Evolutionary conservation across 495 filamentous ascomycete genomes (phyloP).

Genomic region (Hypoxylon fragiforme): DNA sequence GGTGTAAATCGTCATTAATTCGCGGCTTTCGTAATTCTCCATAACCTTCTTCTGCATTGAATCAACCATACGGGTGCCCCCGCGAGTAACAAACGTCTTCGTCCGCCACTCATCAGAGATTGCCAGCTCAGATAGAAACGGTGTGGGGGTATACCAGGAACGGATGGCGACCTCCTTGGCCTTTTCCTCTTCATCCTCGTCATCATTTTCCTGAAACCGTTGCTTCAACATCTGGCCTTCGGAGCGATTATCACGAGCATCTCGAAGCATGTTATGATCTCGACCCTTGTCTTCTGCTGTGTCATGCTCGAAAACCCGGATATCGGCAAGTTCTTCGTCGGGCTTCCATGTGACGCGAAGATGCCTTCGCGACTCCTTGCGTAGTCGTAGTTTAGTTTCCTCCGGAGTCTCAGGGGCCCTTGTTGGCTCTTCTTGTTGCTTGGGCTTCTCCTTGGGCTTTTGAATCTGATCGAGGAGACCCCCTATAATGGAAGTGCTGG

Average conservation of each 20-base stretch:
- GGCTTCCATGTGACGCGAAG: conserved; percentile 67
- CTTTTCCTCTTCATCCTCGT: conserved; percentile 55
- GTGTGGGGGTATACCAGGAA: conserved; percentile 39
- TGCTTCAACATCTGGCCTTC: conserved; percentile 83
- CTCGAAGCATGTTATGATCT: conserved; percentile 64
- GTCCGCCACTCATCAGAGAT: conserved; percentile 56
- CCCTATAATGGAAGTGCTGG: conserved; percentile 24
- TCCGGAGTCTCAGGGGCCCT: conserved; percentile 68
- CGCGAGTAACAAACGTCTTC: conserved; percentile 64
- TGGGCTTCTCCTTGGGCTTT: conserved; percentile 38
- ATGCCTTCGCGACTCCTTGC: conserved; percentile 76
- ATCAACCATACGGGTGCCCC: conserved; percentile 59
- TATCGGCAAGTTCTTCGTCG: conserved; percentile 69
- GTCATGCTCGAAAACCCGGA: conserved; percentile 76
- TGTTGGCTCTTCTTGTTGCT: conserved; percentile 55
- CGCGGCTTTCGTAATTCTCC: conserved; percentile 71
- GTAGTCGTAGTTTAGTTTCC: conserved; percentile 69
- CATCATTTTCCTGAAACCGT: conserved; percentile 63
- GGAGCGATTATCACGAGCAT: conserved; percentile 69
- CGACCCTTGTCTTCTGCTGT: conserved; percentile 75
- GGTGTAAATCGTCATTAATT: conserved; percentile 82
- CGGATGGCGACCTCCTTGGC: conserved; percentile 34
- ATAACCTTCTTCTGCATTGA: conserved; percentile 71
- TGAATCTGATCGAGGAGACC: conserved; percentile 44
- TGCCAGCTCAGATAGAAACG: not conserved